These are phyloP conservation scores for Anisodus acutangulus DNA, from an alignment of 257 asterid genomes.

Conservation along the genomic window DNA sequence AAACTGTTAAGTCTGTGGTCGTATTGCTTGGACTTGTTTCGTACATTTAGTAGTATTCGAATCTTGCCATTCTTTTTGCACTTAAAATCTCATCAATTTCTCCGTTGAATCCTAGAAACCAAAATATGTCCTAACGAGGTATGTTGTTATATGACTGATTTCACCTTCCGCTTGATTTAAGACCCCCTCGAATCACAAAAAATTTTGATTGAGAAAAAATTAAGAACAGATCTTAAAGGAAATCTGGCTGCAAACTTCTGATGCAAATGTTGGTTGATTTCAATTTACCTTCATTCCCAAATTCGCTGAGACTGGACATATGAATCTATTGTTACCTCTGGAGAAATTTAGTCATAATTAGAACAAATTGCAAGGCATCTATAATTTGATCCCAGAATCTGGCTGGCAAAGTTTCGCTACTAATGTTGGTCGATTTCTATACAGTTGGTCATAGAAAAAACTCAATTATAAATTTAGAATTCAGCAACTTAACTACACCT, in stretches of 20 bases:
- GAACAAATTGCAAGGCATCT: no score
- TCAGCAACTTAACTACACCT: neutral
- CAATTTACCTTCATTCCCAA: no score
- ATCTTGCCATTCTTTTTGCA: neutral
- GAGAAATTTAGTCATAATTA: no score
- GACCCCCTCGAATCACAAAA: neutral
- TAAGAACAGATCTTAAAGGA: neutral
- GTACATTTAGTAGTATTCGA: neutral
- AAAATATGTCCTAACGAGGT: neutral
- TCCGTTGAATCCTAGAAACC: constrained; percentile 10
- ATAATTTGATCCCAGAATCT: neutral
- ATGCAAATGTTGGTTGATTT: neutral
- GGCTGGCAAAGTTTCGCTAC: neutral
- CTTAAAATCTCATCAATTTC: neutral
- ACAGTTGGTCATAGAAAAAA: neutral
- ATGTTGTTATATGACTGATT: neutral
- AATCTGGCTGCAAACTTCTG: neutral
- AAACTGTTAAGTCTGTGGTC: neutral
- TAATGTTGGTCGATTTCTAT: constrained; percentile 10
- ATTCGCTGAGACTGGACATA: no score
- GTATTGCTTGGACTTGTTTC: neutral
- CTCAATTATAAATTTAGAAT: neutral
- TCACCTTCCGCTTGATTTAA: neutral
- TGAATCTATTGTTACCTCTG: no score
- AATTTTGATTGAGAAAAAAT: neutral